These are phyloP conservation scores for Cordyceps farinosa DNA, from an alignment of 2,329 filamentous ascomycete species.

Conservation along the genomic window DNA sequence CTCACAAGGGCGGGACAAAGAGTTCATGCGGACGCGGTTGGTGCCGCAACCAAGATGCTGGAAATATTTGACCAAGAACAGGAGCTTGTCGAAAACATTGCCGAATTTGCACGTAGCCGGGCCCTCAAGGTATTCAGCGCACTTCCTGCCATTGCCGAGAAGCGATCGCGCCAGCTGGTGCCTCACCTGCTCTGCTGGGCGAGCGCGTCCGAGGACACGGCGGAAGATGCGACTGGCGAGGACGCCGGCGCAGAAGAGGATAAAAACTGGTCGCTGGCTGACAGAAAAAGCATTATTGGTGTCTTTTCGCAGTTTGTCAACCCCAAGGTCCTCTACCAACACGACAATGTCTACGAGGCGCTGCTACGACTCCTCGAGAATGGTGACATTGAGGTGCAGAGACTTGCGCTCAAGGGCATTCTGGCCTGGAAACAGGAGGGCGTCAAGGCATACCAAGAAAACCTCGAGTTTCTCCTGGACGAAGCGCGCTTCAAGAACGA, in stretches of 20 bases:
- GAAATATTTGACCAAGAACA: constrained; percentile 64
- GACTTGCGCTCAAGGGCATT: constrained; percentile 76
- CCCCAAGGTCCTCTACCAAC: constrained; percentile 75
- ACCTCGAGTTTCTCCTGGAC: constrained; percentile 80
- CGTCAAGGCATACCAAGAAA: constrained; percentile 76
- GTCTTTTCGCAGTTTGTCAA: constrained; percentile 85
- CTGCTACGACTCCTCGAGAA: constrained; percentile 76
- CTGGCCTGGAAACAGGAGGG: constrained; percentile 83
- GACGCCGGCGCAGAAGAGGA: constrained; percentile 40
- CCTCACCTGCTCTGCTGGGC: constrained; percentile 84
- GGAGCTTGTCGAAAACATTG: constrained; percentile 45
- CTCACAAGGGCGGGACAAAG: constrained; percentile 51
- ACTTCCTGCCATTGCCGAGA: constrained; percentile 76
- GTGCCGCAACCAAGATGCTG: constrained; percentile 56
- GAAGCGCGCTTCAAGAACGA: constrained; percentile 92
- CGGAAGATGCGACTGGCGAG: constrained; percentile 43
- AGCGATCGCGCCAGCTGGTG: constrained; percentile 76
- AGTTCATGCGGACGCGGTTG: constrained; percentile 50
- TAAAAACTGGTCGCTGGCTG: constrained; percentile 65
- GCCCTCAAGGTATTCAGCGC: constrained; percentile 74
- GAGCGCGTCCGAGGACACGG: constrained; percentile 45
- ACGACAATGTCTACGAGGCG: constrained; percentile 70
- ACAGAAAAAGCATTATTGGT: constrained; percentile 77
- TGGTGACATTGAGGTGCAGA: constrained; percentile 87
- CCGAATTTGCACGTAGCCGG: constrained; percentile 64